Evolutionary conservation across 768 basidiomycete species (phyloP).

Genomic region (Amanita brunnescens): DNA sequence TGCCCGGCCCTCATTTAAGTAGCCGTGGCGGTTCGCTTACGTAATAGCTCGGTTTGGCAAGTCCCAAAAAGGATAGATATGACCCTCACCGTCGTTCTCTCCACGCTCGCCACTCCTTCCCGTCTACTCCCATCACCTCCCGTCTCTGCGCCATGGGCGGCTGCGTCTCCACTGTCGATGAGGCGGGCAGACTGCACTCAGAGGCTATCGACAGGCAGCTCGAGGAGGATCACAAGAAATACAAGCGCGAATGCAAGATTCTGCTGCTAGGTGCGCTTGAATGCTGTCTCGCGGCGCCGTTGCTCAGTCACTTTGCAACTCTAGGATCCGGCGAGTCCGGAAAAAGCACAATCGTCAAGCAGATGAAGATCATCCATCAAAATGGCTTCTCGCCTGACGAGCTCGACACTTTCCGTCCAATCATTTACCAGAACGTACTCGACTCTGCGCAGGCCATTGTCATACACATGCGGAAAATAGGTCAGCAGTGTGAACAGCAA

Average conservation of each 20-base stretch:
- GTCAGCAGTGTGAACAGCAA: constrained; percentile 64
- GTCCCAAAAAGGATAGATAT: constrained; percentile 10
- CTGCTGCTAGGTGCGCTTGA: constrained; percentile 71
- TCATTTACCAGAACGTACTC: constrained; percentile 80
- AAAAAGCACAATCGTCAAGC: constrained; percentile 94
- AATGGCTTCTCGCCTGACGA: constrained; percentile 79
- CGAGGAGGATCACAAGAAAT: constrained; percentile 77
- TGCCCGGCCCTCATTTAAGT: too few relatives aligned
- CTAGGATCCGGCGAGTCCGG: constrained; percentile 92
- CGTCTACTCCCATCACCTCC: neutral
- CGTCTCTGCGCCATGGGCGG: constrained; percentile 44
- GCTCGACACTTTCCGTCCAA: constrained; percentile 64
- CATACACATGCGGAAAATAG: constrained; percentile 78
- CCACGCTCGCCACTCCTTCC: neutral
- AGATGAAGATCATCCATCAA: constrained; percentile 98
- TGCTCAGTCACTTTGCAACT: neutral
- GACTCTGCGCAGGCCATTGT: constrained; percentile 86
- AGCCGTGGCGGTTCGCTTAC: too few relatives aligned
- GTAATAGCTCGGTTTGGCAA: neutral
- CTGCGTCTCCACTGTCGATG: constrained; percentile 53
- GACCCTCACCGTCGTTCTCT: neutral
- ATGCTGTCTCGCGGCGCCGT: neutral
- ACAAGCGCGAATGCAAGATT: constrained; percentile 88
- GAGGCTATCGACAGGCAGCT: constrained; percentile 76
- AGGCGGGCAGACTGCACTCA: constrained; percentile 50